phyloP scores from a whole-genome alignment of 2,329 filamentous ascomycete species.

The Diaporthe capsici region DNA sequence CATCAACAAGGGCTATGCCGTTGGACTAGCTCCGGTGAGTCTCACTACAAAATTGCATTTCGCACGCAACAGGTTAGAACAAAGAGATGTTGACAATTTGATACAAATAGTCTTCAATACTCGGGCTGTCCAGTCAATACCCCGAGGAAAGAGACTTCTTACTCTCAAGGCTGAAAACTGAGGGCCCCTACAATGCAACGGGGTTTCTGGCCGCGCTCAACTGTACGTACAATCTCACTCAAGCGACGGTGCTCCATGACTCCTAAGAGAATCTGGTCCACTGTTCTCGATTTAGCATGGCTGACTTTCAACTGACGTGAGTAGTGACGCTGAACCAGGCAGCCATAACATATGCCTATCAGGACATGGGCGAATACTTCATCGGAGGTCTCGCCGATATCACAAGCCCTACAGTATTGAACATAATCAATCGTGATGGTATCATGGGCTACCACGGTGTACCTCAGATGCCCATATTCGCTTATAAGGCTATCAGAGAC shows the following conservation, averaged over 20 bases:
- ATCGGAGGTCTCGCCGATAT: slow-evolving; percentile 44
- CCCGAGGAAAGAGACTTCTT: slow-evolving; percentile 49
- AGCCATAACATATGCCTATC: slow-evolving; percentile 41
- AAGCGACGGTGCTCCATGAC: not conserved
- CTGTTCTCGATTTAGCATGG: too few species aligned
- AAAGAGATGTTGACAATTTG: too few species aligned
- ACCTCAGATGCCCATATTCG: slow-evolving; percentile 62
- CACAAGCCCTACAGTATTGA: slow-evolving; percentile 44
- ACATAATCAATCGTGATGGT: slow-evolving; percentile 49
- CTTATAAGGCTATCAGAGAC: slow-evolving; percentile 65
- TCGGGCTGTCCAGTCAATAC: slow-evolving; percentile 53
- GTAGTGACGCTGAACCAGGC: slow-evolving; percentile 40
- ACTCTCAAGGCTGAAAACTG: slow-evolving; percentile 42
- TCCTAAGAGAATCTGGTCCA: not conserved
- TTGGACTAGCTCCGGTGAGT: slow-evolving; percentile 32
- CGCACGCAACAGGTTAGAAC: slow-evolving; percentile 42
- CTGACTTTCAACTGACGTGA: not conserved
- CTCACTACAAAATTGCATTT: too few species aligned
- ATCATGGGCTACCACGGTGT: slow-evolving; percentile 53
- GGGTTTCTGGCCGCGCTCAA: slow-evolving; percentile 45
- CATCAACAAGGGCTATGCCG: slow-evolving; percentile 48
- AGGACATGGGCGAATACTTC: slow-evolving; percentile 51
- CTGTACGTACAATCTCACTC: not conserved
- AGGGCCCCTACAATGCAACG: slow-evolving; percentile 45
- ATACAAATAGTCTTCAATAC: slow-evolving; percentile 14